Base-by-base conservation (phyloP, 768 basidiomycete species). In the Peribolospora baueri region DNA sequence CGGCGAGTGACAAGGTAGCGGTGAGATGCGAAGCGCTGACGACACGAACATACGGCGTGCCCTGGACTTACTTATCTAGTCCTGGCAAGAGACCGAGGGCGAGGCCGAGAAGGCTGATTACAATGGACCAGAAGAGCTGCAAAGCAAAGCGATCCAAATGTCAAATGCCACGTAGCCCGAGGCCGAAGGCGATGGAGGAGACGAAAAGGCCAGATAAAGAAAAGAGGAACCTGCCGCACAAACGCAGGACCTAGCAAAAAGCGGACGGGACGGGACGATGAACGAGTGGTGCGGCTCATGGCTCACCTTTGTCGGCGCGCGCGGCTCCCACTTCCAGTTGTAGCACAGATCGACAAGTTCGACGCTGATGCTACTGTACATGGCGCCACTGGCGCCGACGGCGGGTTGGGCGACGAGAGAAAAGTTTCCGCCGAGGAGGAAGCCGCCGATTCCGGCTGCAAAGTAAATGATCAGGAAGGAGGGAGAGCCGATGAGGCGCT, bases 361-460 rank as follows among this genome's bases (percentile, higher is more conserved):
- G 65, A 83, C 82, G 3, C 80, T 82, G 46, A 86, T 69, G 3
- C 82, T 84, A 11, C 84, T 86, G 56, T 91, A 88, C 54, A 95
- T 82, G 1, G 90, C 86, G 5, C 91, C 91, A 60, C 81, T 84
- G 2, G 91, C 93, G 48, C 91, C 91, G 8, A 87, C 74, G 9
- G 84, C 86, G 0, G 91, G 88, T 14, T 80, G 69, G 6, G 87
- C 90, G 3, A 88, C 81, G 9, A 91, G 70, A 8, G 85, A 73
- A 64, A 97, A 97, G 68, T 93, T 95, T 2, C 86, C 87, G 36
- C 91, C 90, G 38, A 97, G 72, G 37, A 87, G 82, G 61, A 37
- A 86, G 75, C 91, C 91, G 65, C 93, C 95, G 42, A 93, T 84
- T 5, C 91, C 91, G 8, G 85, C 82, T 0, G 87, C 75, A 48